These are phyloP conservation scores for Rosa multiflora DNA, from an alignment of 306 rosid genomes.

Conservation along the genomic window DNA sequence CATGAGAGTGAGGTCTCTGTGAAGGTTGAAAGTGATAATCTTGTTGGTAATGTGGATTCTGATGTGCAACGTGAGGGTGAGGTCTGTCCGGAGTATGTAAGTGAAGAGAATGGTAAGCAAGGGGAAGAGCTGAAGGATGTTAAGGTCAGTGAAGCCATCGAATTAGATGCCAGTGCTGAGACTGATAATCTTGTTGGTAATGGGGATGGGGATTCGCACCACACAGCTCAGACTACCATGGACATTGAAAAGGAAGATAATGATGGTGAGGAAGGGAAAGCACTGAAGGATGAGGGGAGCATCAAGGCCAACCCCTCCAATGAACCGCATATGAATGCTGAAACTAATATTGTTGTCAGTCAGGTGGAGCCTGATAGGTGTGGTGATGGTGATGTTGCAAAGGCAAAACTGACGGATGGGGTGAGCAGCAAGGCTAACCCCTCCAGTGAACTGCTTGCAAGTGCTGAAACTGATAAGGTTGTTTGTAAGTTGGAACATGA, in stretches of 20 bases:
- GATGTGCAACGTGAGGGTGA: constrained; percentile 8
- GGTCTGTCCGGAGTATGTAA: constrained; percentile 7
- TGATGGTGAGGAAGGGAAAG: constrained; percentile 5
- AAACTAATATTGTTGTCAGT: constrained; percentile 5
- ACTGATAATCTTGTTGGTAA: not conserved
- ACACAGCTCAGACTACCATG: not conserved
- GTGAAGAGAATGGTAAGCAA: constrained; percentile 13
- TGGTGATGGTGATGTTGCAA: not conserved
- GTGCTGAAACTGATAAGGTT: not conserved
- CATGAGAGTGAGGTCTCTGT: constrained; percentile 9
- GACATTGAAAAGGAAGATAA: constrained; percentile 5
- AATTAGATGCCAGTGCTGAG: not conserved
- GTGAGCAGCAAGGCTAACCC: not conserved
- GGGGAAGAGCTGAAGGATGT: constrained; percentile 17
- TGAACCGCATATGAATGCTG: not conserved
- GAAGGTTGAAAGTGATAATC: constrained; percentile 15
- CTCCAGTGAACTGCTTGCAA: constrained; percentile 2
- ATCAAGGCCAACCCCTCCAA: not conserved
- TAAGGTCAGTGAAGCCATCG: not conserved
- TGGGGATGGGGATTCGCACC: not conserved
- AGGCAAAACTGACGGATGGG: constrained; percentile 5
- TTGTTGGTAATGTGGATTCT: not conserved
- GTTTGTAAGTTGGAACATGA: not conserved
- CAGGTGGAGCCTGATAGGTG: not conserved
- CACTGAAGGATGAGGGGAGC: constrained; percentile 1